These are phyloP conservation scores for Mucor circinelloides DNA, from an alignment of 371 early-diverging fungal species.

Conservation along the genomic window DNA sequence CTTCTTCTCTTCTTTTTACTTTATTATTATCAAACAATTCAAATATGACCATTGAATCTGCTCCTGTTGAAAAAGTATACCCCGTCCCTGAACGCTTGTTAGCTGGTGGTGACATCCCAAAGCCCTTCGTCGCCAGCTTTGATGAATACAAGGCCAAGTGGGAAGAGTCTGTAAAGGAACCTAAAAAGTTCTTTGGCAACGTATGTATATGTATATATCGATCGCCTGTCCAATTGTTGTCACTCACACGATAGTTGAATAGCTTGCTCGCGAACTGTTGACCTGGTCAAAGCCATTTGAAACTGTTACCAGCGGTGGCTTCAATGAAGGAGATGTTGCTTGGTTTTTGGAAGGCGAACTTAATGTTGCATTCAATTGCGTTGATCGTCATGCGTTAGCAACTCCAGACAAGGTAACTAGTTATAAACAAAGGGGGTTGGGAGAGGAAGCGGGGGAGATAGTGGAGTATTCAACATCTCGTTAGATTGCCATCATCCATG, in stretches of 20 bases:
- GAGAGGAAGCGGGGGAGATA: neutral
- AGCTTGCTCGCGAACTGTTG: conserved; percentile 72
- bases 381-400: conserved; percentile 88
- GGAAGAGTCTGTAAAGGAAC: conserved; percentile 72
- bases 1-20: conserved; percentile 5
- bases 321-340: conserved; percentile 76
- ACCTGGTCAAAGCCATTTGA: conserved; percentile 78
- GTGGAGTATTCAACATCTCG: neutral
- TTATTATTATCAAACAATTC: neutral
- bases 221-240: neutral
- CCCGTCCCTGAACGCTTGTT: conserved; percentile 54
- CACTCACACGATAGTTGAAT: neutral
- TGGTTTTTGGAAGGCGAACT: conserved; percentile 95
- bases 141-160: conserved; percentile 75
- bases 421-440: too few relatives aligned
- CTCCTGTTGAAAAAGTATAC: conserved; percentile 15
- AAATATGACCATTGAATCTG: conserved; percentile 18
- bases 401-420: conserved; percentile 60
- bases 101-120: conserved; percentile 51
- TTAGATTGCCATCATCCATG: conserved; percentile 88
- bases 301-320: conserved; percentile 60
- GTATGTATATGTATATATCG: conserved; percentile 54
- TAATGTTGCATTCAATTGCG: conserved; percentile 94
- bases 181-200: conserved; percentile 78
- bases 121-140: conserved; percentile 71